A percentile compares a stretch with the other conserved stretches of the same genome.
Evolutionary conservation across 371 early-diverging fungal genomes (phyloP).

Genomic region (Syncephalastrum monosporum): DNA sequence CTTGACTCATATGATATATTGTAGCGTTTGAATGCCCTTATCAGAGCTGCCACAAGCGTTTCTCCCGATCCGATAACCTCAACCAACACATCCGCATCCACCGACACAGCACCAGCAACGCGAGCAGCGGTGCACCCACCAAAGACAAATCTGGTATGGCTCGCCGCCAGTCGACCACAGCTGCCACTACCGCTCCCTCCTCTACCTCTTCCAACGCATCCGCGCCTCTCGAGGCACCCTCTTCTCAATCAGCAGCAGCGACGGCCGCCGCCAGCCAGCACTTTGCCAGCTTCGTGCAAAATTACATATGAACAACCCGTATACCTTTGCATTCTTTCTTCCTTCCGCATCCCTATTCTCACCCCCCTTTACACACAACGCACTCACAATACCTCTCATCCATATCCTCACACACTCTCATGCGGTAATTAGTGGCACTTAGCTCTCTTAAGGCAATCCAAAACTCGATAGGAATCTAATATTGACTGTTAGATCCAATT

Average conservation of each 20-base stretch:
- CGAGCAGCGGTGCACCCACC: no score
- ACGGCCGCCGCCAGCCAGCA: conserved; percentile 9
- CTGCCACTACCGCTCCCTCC: conserved; percentile 1
- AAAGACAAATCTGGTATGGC: background rate
- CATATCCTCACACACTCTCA: background rate
- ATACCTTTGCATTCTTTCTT: background rate
- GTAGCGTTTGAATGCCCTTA: conserved; percentile 65
- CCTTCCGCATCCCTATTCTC: background rate
- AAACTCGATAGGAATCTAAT: background rate
- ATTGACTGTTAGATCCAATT: conserved; percentile 6
- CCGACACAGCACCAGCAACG: conserved; percentile 32
- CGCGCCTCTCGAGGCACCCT: conserved; percentile 53
- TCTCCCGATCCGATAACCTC: conserved; percentile 83
- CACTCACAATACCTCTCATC: background rate
- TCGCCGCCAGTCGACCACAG: conserved; percentile 3
- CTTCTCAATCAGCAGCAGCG: conserved; percentile 8
- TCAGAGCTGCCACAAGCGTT: conserved; percentile 75
- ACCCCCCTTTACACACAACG: background rate
- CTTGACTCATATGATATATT: background rate
- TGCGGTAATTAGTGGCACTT: background rate
- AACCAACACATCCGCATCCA: conserved; percentile 69
- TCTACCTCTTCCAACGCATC: conserved; percentile 71
- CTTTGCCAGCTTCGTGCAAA: conserved; percentile 32
- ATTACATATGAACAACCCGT: conserved; percentile 18
- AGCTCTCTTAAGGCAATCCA: conserved; percentile 17